phyloP scores from a whole-genome alignment of 331 rosid genomes.

The Phaseolus coccineus region DNA sequence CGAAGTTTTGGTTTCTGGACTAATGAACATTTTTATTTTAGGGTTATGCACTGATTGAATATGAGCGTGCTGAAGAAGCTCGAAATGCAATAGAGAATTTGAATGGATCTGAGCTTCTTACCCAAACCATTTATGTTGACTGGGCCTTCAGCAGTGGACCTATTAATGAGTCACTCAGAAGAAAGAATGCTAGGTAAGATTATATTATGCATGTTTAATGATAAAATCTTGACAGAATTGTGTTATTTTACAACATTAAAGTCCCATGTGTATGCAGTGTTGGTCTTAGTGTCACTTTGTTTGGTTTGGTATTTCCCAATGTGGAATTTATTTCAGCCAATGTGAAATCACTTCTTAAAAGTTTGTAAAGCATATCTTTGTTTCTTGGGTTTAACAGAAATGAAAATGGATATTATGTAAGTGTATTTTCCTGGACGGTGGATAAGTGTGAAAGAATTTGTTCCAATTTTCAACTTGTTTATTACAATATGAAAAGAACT shows the following conservation, averaged over 20 bases:
- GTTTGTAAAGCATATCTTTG: constrained; percentile 14
- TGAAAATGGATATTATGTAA: background rate
- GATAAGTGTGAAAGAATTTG: background rate
- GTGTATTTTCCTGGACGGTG: constrained; percentile 9
- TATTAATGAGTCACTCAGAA: constrained; percentile 70
- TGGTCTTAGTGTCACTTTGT: constrained; percentile 20
- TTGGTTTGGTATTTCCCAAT: constrained; percentile 28
- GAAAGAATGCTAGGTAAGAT: constrained; percentile 79
- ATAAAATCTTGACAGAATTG: background rate
- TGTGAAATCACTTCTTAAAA: background rate
- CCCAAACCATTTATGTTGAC: constrained; percentile 78
- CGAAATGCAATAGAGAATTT: constrained; percentile 81
- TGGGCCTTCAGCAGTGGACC: constrained; percentile 99
- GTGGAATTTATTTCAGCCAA: constrained; percentile 1
- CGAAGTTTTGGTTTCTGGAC: constrained; percentile 26
- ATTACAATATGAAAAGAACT: background rate
- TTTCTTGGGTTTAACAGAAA: constrained; percentile 4
- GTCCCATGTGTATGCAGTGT: background rate
- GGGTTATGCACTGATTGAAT: constrained; percentile 68
- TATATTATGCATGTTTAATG: background rate
- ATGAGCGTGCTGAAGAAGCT: constrained; percentile 68
- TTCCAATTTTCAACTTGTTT: constrained; percentile 16
- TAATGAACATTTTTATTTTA: constrained; percentile 33
- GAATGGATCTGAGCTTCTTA: constrained; percentile 85
- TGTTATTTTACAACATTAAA: constrained; percentile 27